Percentiles rank a stretch among this genome's conserved stretches.
These are phyloP conservation scores for Solanum hybrid DNA, from an alignment of 305 asterid species.

Conservation along the genomic window DNA sequence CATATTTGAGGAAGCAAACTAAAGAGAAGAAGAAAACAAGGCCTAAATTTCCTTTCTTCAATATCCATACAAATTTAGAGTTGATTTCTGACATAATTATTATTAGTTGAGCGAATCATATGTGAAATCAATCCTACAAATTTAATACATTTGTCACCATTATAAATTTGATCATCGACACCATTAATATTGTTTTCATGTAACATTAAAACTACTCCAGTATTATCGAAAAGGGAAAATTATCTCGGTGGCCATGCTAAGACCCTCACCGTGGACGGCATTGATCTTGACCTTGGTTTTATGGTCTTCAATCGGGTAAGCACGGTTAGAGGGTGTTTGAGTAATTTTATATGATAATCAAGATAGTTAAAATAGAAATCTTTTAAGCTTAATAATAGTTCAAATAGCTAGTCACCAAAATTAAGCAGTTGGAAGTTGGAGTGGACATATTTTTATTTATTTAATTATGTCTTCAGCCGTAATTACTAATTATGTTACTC, in stretches of 20 bases:
- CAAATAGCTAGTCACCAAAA: not conserved
- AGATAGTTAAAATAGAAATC: not conserved
- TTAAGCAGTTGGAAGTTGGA: not conserved
- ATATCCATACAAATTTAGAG: not conserved
- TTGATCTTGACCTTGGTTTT: slow-evolving; percentile 63
- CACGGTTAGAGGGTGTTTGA: not conserved
- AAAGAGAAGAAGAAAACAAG: not conserved
- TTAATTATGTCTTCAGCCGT: not conserved
- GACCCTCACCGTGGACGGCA: slow-evolving; percentile 28
- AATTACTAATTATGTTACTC: not conserved
- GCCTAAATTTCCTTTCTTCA: not conserved
- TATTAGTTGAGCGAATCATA: not conserved
- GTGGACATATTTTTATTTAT: not conserved
- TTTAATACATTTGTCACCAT: not conserved
- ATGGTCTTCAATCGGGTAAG: slow-evolving; percentile 63
- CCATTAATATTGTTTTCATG: not conserved
- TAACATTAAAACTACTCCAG: not conserved
- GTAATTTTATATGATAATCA: not conserved
- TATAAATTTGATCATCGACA: not conserved
- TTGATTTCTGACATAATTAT: not conserved
- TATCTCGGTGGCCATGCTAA: slow-evolving; percentile 73
- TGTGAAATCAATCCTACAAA: not conserved
- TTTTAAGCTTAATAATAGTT: not conserved
- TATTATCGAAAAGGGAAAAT: slow-evolving; percentile 16
- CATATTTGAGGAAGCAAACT: not conserved